phyloP scores from a whole-genome alignment of 1,139 yeast genomes.

The Saccharomyces hybrid region DNA sequence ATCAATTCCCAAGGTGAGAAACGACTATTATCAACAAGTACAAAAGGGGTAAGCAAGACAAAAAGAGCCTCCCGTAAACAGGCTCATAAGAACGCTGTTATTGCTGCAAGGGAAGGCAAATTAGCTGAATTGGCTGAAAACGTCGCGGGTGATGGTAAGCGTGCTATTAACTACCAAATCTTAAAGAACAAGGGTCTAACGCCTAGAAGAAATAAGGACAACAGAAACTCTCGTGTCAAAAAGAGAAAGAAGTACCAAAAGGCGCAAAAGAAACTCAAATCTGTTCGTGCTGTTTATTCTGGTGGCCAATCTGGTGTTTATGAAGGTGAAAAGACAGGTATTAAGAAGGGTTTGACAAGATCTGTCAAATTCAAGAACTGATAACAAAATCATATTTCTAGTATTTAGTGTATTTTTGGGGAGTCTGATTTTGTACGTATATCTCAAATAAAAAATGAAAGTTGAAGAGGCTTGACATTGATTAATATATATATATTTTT shows the following conservation, averaged over 20 bases:
- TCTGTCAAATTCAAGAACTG: slow-evolving; percentile 59
- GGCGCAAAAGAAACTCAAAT: slow-evolving; percentile 89
- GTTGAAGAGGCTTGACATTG: neutral
- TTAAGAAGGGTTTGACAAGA: slow-evolving; percentile 82
- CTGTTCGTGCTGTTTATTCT: slow-evolving; percentile 81
- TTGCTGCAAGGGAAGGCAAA: slow-evolving; percentile 82
- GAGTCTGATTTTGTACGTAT: neutral
- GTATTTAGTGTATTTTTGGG: neutral
- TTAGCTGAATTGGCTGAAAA: slow-evolving; percentile 62
- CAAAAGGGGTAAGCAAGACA: slow-evolving; percentile 40
- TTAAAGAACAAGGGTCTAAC: slow-evolving; percentile 93
- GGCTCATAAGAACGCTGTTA: slow-evolving; percentile 65
- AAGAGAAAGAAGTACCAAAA: slow-evolving; percentile 94
- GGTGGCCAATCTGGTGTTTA: slow-evolving; percentile 70
- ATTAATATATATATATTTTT: neutral
- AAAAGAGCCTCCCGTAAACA: slow-evolving; percentile 49
- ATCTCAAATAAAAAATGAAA: neutral
- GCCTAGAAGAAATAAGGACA: slow-evolving; percentile 84
- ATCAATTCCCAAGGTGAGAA: slow-evolving; percentile 36
- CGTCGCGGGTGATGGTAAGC: slow-evolving; percentile 73
- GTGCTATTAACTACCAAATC: slow-evolving; percentile 91
- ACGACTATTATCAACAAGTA: slow-evolving; percentile 38
- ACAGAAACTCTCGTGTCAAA: slow-evolving; percentile 92
- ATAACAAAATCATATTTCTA: neutral
- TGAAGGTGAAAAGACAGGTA: slow-evolving; percentile 94